Base-by-base conservation (phyloP, 352 stramenopile species). In the Phytophthora sp. region DNA sequence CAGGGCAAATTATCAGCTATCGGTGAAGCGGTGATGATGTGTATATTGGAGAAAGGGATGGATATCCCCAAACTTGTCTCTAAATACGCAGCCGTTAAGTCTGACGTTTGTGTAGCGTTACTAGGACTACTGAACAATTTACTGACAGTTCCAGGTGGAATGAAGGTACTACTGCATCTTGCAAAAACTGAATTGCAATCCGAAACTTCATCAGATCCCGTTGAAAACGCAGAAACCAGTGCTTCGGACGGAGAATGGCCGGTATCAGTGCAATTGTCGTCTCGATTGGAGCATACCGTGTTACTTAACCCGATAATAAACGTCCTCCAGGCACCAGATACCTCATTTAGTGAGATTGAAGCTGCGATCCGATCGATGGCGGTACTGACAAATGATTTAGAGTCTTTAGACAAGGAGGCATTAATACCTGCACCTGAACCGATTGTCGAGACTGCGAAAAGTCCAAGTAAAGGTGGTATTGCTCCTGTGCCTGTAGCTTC, bases 281-380 rank as follows among this genome's bases (percentile, higher is more conserved):
- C 30, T 39, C 50, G 26, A 51, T 74, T 54, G 35, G 74, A 80
- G 36, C 64, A 82, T 33, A 44, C 61, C 0, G 18, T 45, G 4
- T 46, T 88, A 1, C 49, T 88, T 0, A n/a, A 61, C 2, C 79
- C 79, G 0, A 46, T 88, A 18, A 33, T 85, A 16, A 63, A 55
- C 1, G 74, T 88, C 0, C 72, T 88, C 9, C 65, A 79, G 47
- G 69, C 66, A 9, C 53, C 61, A 0, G 24, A 59, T 12, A 82
- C 79, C 7, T 79, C 67, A 4, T 85, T 88, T 39, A 69, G 53
- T 8, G 71, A 88, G 56, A 69, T 88, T 31, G 66, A 85, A 65
- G 79, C 79, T 45, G 76, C 76, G 13, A 38, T 85, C 11, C 57
- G 41, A 15, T 71, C 68, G 0, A 53, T 85, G 2, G 26, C 52